These are phyloP conservation scores for Colletotrichum neosansevieriae DNA, from an alignment of 2,329 filamentous ascomycete genomes.

Conservation along the genomic window DNA sequence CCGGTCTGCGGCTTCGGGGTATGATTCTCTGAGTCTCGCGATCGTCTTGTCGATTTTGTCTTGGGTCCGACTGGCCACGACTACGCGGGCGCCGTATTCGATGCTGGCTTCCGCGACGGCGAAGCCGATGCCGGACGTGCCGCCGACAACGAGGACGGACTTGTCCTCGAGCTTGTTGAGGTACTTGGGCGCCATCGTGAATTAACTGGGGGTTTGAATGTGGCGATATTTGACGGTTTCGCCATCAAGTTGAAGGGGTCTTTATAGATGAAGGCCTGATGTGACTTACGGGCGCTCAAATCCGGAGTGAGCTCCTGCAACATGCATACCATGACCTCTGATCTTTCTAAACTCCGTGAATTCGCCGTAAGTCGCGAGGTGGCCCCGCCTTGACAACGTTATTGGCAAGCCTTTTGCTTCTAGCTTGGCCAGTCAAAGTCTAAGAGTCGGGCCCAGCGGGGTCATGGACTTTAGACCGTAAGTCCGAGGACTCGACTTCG, in stretches of 20 bases:
- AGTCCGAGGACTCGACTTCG: neutral
- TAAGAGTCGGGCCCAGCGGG: too few relatives aligned
- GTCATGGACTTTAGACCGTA: neutral
- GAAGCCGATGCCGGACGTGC: constrained; percentile 72
- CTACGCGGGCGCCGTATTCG: constrained; percentile 67
- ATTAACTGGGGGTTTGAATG: neutral
- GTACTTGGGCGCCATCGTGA: constrained; percentile 15
- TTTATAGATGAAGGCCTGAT: too few relatives aligned
- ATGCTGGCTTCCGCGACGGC: constrained; percentile 69
- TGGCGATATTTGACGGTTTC: too few relatives aligned
- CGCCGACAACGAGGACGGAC: constrained; percentile 71
- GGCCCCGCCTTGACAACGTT: too few relatives aligned
- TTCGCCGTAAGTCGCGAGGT: neutral
- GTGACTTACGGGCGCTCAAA: too few relatives aligned
- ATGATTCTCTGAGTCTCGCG: neutral
- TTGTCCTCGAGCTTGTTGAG: constrained; percentile 29
- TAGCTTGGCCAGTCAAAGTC: neutral
- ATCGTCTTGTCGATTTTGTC: constrained; percentile 50
- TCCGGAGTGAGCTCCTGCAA: too few relatives aligned
- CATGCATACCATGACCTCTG: too few relatives aligned
- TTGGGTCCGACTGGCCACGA: constrained; percentile 72
- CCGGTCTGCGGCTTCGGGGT: neutral
- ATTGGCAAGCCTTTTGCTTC: too few relatives aligned
- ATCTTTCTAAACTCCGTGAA: neutral
- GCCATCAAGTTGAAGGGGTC: too few relatives aligned